These are phyloP conservation scores for Antarctomyces pellizariae DNA, from an alignment of 495 filamentous ascomycete genomes.

Conservation along the genomic window DNA sequence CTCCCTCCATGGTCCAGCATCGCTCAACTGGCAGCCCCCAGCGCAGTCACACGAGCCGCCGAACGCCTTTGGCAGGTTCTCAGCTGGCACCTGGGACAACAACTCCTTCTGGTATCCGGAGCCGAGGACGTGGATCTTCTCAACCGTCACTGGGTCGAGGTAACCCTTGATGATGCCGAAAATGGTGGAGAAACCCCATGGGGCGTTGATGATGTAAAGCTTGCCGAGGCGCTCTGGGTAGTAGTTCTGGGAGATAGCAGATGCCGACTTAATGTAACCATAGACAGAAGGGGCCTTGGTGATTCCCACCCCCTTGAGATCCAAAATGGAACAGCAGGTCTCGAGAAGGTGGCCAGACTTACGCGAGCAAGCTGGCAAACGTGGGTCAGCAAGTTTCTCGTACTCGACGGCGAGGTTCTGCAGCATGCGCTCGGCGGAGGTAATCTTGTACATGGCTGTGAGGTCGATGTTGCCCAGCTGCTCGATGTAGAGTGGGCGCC, in stretches of 20 bases:
- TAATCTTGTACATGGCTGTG: slow-evolving; percentile 76
- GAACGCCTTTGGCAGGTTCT: slow-evolving; percentile 76
- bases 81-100: slow-evolving; percentile 58
- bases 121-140: slow-evolving; percentile 86
- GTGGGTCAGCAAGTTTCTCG: slow-evolving; percentile 81
- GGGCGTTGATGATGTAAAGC: slow-evolving; percentile 91
- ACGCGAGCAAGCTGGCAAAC: slow-evolving; percentile 84
- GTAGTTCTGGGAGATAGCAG: slow-evolving; percentile 72
- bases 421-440: slow-evolving; percentile 77
- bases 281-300: slow-evolving; percentile 56
- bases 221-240: slow-evolving; percentile 81
- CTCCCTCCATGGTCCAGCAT: slow-evolving; percentile 84
- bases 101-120: slow-evolving; percentile 61
- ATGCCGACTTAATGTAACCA: slow-evolving; percentile 41
- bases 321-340: slow-evolving; percentile 94
- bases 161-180: slow-evolving; percentile 76
- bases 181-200: slow-evolving; percentile 70
- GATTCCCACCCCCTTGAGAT: slow-evolving; percentile 81
- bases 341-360: slow-evolving; percentile 77
- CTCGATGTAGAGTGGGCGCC: slow-evolving; percentile 91
- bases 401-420: slow-evolving; percentile 92
- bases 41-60: slow-evolving; percentile 65
- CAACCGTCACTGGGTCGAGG: slow-evolving; percentile 86
- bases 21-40: slow-evolving; percentile 71
- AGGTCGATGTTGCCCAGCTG: slow-evolving; percentile 87